Evolutionary conservation across 371 early-diverging fungal genomes (phyloP), one percentile per base, ranked within the genome.

Genomic region (Gilbertella persicaria): DNA sequence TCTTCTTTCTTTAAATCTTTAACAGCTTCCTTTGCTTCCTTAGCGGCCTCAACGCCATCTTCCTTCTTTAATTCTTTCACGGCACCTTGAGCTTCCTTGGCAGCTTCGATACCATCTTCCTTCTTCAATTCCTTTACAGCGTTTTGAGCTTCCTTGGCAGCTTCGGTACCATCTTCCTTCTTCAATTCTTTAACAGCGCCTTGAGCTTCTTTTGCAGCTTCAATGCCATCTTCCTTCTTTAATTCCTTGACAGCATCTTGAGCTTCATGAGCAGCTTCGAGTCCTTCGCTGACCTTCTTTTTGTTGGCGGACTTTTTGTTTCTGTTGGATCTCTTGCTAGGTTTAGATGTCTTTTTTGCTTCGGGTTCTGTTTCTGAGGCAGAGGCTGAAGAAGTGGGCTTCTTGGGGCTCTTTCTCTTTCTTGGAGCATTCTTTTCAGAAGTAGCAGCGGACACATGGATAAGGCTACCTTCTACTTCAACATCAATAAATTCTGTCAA

Each of bases 391-490:
- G n/a, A 19, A 12, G 38, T 23, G 7, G 36, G 36, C 20, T 25
- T 48, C 16, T 24, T 36, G 2, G 28, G 13, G 33, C 20, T 17
- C 12, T 30, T 33, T 33, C 19, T 21, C 23, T 26, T 37, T 24
- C 26, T 38, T 39, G 26, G 26, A 0, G 41, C 23, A 6, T 56
- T 62, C 35, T 58, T 53, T 47, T 44, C 50, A 44, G 58, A 55
- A 35, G 55, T 55, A 28, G 93, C 92, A 35, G 88, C 80, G 69
- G 86, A 90, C 54, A 95, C 76, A 57, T 75, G 77, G 51, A 93
- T 67, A 19, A 59, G 67, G 46, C 93, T 86, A 3, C 83, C 92
- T 28, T 91, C 87, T 5, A 87, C 75, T 49, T 69, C 61, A 13
- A 82, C 73, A 50, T 77, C 71, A 50, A 73, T 77, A 53, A 90